Evolutionary conservation across 2,329 filamentous ascomycete genomes (phyloP), one percentile per base, ranked within the genome.

Genomic region (Chaetomium olivaceum): DNA sequence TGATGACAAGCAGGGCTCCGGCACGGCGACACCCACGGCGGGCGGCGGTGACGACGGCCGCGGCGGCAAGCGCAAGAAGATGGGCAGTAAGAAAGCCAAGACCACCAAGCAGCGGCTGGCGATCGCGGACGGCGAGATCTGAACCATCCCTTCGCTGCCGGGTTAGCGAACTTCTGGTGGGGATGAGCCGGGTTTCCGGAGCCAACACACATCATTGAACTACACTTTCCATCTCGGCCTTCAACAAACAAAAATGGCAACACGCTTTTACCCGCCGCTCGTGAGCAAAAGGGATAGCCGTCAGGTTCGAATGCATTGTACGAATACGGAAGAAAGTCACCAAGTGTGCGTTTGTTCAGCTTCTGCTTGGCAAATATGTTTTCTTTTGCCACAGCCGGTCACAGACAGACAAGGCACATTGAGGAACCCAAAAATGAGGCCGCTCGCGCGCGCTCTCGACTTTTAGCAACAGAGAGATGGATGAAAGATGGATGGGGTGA

Each of bases 1-100:
- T 79, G 94, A 98, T 72, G 93, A 96, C 72, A 90, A 89, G 71
- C 95, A 96, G 75, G 87, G 88, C 27, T 96, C 91, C 2, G 95
- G 93, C 43, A 89, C 93, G 0, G 92, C 91, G 3, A 97, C 95
- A 1, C 93, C 68, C 29, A 65, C 93, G 0, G 85, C 90, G 12
- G 87, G 87, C 58, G 46, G 46, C 46, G 46, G 46, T 7, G 80
- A 85, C 39, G 82, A 80, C 71, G 74, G 78, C 50, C 75, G 78
- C 63, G 75, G 82, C 75, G 82, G 86, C 79, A 87, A 90, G 81
- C 83, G 88, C 76, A 71, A 71, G 64, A 64, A 64, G 46, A 57
- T 50, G 19, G 75, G 80, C 65, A 87, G 81, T 64, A 89, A 89
- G 76, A 86, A 86, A 75, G 87, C 87, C 65, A 90, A 90, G 79